A percentile compares a stretch with the other conserved stretches of the same genome.
phyloP scores from a whole-genome alignment of 768 basidiomycete species.

The Rhodotorula kratochvilovae region DNA sequence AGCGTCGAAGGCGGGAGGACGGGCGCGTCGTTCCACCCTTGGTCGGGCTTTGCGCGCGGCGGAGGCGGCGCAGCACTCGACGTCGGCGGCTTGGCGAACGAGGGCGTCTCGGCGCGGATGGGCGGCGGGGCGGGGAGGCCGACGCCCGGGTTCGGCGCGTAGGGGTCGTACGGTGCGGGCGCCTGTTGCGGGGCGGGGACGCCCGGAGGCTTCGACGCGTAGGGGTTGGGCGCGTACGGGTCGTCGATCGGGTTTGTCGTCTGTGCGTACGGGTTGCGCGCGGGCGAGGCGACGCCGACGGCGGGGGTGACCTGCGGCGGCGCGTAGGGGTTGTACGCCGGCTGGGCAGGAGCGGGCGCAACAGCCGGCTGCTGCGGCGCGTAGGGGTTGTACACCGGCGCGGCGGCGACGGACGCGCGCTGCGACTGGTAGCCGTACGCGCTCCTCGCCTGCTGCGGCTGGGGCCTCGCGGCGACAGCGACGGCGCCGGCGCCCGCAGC shows the following conservation, averaged over 20 bases:
- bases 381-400: constrained; percentile 37
- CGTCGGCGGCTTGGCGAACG: not conserved
- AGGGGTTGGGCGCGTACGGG: constrained; percentile 38
- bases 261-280: constrained; percentile 41
- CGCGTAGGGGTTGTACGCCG: constrained; percentile 18
- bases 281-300: not conserved
- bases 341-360: constrained; percentile 48
- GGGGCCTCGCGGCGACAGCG: too few relatives aligned
- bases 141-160: constrained; percentile 16
- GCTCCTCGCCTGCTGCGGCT: not conserved
- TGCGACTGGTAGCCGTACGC: constrained; percentile 6
- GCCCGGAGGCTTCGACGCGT: constrained; percentile 7
- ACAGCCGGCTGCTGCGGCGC: constrained; percentile 12
- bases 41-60: constrained; percentile 27
- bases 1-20: not conserved
- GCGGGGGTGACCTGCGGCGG: constrained; percentile 7
- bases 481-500: constrained; percentile 3
- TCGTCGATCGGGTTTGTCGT: constrained; percentile 43
- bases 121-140: constrained; percentile 34
- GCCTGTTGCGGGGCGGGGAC: not conserved
- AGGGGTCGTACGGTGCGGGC: not conserved
- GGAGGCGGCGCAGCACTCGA: constrained; percentile 20
- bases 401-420: constrained; percentile 7
- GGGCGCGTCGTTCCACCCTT: constrained; percentile 37
- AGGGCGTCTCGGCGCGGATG: constrained; percentile 28